Evolutionary conservation across 345 rosid genomes (phyloP).

Genomic region (Brassica rapa): DNA sequence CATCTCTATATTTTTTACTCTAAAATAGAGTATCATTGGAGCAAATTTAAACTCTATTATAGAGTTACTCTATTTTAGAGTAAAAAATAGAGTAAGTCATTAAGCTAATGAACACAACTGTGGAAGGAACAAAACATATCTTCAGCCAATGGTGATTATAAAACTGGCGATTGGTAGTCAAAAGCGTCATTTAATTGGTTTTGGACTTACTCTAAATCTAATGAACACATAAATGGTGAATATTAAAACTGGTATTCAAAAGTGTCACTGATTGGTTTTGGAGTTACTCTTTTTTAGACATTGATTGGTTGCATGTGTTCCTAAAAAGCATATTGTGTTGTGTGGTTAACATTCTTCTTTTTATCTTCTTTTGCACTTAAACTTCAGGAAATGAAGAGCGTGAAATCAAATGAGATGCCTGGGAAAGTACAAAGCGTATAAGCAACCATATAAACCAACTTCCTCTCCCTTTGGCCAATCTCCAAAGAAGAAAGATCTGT

Average conservation of each 20-base stretch:
- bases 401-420: conserved; percentile 35
- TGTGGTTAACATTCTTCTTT: background rate
- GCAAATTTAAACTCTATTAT: no score
- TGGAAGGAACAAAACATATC: background rate
- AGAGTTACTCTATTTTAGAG: no score
- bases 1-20: no score
- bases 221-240: background rate
- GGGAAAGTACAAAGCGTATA: conserved; percentile 39
- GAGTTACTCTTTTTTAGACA: conserved; percentile 6
- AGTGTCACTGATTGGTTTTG: conserved; percentile 7
- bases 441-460: background rate
- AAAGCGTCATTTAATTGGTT: background rate
- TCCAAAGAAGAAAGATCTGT: background rate
- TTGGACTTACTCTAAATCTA: conserved; percentile 11
- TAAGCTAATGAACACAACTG: conserved; percentile 17
- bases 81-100: no score
- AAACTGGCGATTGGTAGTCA: background rate
- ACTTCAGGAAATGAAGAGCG: conserved; percentile 29
- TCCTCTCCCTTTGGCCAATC: conserved; percentile 2
- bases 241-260: background rate
- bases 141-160: background rate
- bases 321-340: background rate
- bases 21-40: no score
- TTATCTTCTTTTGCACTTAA: background rate
- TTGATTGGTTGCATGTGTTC: conserved; percentile 9